Conservation (phyloP, 768 basidiomycete genomes). For the Auriscalpium vulgare region DNA sequence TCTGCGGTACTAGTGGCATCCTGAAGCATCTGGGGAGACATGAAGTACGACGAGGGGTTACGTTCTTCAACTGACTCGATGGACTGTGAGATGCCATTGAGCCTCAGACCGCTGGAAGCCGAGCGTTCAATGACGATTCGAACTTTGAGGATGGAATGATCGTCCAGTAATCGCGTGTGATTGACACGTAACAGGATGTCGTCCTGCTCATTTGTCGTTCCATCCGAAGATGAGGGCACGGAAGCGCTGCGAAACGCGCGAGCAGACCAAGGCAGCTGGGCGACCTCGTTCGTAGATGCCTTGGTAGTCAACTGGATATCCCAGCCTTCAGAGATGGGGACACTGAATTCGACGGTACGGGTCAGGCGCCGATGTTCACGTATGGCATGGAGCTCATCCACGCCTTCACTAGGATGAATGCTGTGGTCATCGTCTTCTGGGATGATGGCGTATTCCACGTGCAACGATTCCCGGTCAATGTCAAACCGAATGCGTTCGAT, state of each 20-base stretch:
- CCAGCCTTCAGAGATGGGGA: slow-evolving; percentile 77
- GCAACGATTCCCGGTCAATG: slow-evolving; percentile 73
- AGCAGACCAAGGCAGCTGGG: slow-evolving; percentile 67
- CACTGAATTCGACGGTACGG: slow-evolving; percentile 71
- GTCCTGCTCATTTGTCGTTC: slow-evolving; percentile 35
- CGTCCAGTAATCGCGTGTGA: slow-evolving; percentile 63
- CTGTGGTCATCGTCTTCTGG: slow-evolving; percentile 56
- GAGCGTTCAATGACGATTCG: slow-evolving; percentile 75
- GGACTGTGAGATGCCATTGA: slow-evolving; percentile 77
- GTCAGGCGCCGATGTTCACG: slow-evolving; percentile 65
- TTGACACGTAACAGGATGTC: slow-evolving; percentile 55
- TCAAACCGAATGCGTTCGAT: slow-evolving; percentile 77
- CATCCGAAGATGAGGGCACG: slow-evolving; percentile 19
- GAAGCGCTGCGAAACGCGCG: slow-evolving; percentile 42
- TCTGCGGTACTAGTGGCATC: slow-evolving; percentile 67
- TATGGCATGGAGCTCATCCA: slow-evolving; percentile 56
- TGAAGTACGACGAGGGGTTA: slow-evolving; percentile 50
- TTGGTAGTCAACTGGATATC: slow-evolving; percentile 74
- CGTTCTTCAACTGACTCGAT: slow-evolving; percentile 61
- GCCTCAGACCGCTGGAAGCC: slow-evolving; percentile 64
- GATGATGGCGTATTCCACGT: slow-evolving; percentile 77
- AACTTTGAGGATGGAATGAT: slow-evolving; percentile 77
- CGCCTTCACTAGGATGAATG: slow-evolving; percentile 28
- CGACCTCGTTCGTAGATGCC: slow-evolving; percentile 65
- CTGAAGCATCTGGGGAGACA: slow-evolving; percentile 58